Evolutionary conservation across 768 basidiomycete genomes (phyloP), one percentile per base, ranked within the genome.

Genomic region (Russula sp.): DNA sequence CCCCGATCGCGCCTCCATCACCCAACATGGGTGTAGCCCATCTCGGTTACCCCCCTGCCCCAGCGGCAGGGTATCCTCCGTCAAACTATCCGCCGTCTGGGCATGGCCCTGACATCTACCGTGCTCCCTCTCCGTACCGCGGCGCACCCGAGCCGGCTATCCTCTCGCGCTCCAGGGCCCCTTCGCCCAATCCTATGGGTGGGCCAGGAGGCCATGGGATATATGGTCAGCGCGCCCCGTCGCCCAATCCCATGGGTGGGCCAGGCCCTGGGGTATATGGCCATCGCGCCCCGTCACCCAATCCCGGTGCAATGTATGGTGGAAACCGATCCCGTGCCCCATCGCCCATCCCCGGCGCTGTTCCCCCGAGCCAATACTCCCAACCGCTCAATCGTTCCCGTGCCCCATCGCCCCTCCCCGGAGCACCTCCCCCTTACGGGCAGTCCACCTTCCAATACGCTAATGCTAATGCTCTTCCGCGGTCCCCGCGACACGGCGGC

Each of bases 111-210:
- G 63, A 68, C 51, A 61, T 57, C 20, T 69, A 69, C 53, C 67
- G 68, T 40, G 55, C 66, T 2, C 55, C 68, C 34, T 67, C 66
- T 18, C 68, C 86, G 85, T 73, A 73, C 81, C 48, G 67, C 85
- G 68, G 85, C 82, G 61, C 44, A 18, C 51, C 59, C 24, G 54
- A 58, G 63, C 72, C 18, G 57, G 73, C 65, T 61, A 71, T 46
- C 86, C 28, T 74, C 72, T 46, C 69, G 44, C 73, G 70, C 32
- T 67, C 72, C 28, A 78, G 85, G 62, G 80, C 82, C 7, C 73
- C 83, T 34, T 83, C 83, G 26, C 84, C 86, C 16, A 83, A 82
- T 73, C 83, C 81, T 16, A 57, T 63, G 16, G 54, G 38, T 30
- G 61, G 38, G 18, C 40, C 11, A 28, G 24, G 61, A 28, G 24